Conservation (phyloP, 163 green algal species). For the Coccomyxa subellipsoidea region DNA sequence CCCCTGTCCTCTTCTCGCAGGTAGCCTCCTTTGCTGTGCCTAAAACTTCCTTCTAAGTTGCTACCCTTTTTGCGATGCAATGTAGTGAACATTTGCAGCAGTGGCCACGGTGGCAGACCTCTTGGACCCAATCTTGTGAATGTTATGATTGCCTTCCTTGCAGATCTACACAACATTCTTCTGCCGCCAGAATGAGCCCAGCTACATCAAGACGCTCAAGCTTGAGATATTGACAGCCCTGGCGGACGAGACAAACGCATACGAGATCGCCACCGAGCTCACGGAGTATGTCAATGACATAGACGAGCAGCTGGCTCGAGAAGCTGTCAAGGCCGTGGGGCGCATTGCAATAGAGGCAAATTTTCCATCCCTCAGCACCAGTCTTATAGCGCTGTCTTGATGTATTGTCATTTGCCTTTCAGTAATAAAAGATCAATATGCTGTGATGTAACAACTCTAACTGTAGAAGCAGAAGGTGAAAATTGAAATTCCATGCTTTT, state of each 20-base stretch:
- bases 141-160: too few species aligned
- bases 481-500: too few species aligned
- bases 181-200: conserved; percentile 83
- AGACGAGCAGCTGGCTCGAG: conserved; percentile 63
- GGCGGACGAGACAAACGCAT: conserved; percentile 79
- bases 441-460: too few species aligned
- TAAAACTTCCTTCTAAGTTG: too few species aligned
- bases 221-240: conserved; percentile 83
- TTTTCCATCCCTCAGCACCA: neutral
- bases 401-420: too few species aligned
- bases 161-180: conserved; percentile 80
- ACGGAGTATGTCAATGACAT: conserved; percentile 77
- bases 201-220: conserved; percentile 94
- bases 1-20: conserved; percentile 82
- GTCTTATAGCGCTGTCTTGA: neutral
- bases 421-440: too few species aligned
- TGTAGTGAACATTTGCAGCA: too few species aligned
- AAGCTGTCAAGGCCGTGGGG: conserved; percentile 60
- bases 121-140: too few species aligned
- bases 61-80: too few species aligned
- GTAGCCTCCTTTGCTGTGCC: conserved; percentile 6
- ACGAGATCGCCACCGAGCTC: conserved; percentile 93
- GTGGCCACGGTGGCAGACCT: too few species aligned
- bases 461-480: too few species aligned
- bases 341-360: conserved; percentile 9